A percentile compares a stretch with the other conserved stretches of the same genome.
phyloP scores from a whole-genome alignment of 352 stramenopile species.

The Phytopythium cucurbitacearum region DNA sequence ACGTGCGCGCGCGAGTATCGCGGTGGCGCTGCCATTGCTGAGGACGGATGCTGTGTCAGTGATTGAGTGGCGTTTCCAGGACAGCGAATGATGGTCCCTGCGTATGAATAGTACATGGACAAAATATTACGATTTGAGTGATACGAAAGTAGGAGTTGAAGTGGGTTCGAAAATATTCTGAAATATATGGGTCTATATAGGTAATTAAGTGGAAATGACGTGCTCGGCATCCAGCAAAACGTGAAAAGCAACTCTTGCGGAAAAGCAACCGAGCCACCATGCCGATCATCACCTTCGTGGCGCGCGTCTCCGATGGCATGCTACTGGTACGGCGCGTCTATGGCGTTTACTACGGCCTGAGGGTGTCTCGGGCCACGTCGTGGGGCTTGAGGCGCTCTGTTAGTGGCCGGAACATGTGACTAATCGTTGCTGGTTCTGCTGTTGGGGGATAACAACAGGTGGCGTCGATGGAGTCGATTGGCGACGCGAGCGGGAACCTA shows the following conservation, averaged over 20 bases:
- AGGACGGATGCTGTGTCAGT: too few species aligned
- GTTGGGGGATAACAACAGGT: constrained; percentile 42
- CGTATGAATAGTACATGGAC: too few species aligned
- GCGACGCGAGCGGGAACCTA: constrained; percentile 75
- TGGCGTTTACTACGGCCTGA: neutral
- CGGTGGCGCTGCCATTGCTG: constrained; percentile 10
- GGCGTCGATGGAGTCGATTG: constrained; percentile 91
- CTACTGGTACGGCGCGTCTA: constrained; percentile 59
- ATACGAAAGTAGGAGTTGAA: too few species aligned
- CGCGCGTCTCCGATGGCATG: constrained; percentile 92
- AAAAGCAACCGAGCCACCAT: constrained; percentile 31
- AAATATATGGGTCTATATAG: neutral
- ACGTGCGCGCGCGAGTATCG: constrained; percentile 67
- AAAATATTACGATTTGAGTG: too few species aligned
- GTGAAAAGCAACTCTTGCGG: neutral
- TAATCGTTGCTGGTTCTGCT: neutral
- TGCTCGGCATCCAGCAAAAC: neutral
- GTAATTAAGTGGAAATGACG: constrained; percentile 2
- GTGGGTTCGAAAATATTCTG: neutral
- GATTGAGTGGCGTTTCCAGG: too few species aligned
- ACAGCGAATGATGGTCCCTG: too few species aligned
- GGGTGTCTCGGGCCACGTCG: neutral
- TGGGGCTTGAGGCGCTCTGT: neutral
- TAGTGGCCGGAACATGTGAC: neutral
- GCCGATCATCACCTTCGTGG: constrained; percentile 94